Percentiles rank a stretch among this genome's conserved stretches.
Conservation (phyloP, 805 yeast genomes). For the Candida boleticola region DNA sequence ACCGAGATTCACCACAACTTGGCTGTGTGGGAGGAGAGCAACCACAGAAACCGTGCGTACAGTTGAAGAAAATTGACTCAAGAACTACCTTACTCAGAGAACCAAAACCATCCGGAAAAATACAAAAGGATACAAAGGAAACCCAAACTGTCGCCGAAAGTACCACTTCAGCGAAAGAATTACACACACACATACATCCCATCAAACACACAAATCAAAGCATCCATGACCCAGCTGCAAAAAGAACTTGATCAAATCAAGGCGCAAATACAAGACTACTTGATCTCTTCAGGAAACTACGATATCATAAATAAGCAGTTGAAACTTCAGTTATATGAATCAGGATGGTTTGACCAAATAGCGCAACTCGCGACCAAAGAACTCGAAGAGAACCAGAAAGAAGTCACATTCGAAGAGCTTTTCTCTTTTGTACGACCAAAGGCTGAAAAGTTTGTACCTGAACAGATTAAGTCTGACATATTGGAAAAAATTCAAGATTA, state of each 20-base stretch:
- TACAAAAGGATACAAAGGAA: too few relatives aligned
- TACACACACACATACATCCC: too few relatives aligned
- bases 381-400: conserved; percentile 32
- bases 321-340: conserved; percentile 62
- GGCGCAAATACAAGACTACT: conserved; percentile 64
- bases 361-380: conserved; percentile 51
- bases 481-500: conserved; percentile 57
- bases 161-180: too few relatives aligned
- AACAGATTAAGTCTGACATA: conserved; percentile 57
- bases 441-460: conserved; percentile 73
- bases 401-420: conserved; percentile 52
- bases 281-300: conserved; percentile 77
- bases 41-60: too few relatives aligned
- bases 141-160: too few relatives aligned
- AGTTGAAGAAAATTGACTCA: too few relatives aligned
- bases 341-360: conserved; percentile 86
- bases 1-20: too few relatives aligned
- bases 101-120: too few relatives aligned
- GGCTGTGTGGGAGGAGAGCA: too few relatives aligned
- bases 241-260: conserved; percentile 45
- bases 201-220: too few relatives aligned
- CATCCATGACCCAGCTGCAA: neutral
- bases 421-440: conserved; percentile 54
- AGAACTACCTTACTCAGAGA: too few relatives aligned
- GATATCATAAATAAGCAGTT: conserved; percentile 67